These are phyloP conservation scores for Gaeumannomyces sp. DNA, from an alignment of 2,329 filamentous ascomycete genomes.

Conservation along the genomic window DNA sequence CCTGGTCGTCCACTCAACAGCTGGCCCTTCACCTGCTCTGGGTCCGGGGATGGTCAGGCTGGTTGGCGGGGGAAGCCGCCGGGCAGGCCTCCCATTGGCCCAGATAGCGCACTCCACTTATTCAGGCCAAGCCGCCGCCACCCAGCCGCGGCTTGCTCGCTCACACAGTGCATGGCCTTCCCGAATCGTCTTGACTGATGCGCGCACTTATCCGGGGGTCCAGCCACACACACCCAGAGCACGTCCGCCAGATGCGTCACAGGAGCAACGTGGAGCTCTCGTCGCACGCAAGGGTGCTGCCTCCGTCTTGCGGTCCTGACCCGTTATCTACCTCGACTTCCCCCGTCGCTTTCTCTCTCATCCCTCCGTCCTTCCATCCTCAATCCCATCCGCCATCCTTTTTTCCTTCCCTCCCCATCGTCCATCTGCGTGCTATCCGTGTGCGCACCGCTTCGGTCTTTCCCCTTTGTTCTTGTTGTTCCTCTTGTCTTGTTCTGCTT, in stretches of 20 bases:
- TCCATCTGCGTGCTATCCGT: not conserved
- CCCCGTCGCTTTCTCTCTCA: not conserved
- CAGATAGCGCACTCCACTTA: not conserved
- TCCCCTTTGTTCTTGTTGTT: slow-evolving; percentile 15
- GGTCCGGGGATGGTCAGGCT: not conserved
- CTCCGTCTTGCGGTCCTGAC: slow-evolving; percentile 2
- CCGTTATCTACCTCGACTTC: slow-evolving; percentile 1
- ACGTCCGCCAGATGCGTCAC: slow-evolving; percentile 9
- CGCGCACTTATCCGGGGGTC: not conserved
- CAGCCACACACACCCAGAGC: slow-evolving; percentile 1
- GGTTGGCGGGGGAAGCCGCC: not conserved
- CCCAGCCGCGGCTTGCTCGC: not conserved
- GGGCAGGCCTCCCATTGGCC: not conserved
- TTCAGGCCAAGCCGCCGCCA: not conserved
- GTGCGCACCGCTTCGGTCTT: not conserved
- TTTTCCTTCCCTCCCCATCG: slow-evolving; percentile 2
- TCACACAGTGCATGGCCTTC: slow-evolving; percentile 1
- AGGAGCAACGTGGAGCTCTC: slow-evolving; percentile 9
- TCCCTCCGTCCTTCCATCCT: slow-evolving; percentile 4
- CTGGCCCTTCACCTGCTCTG: not conserved
- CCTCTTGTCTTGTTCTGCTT: slow-evolving; percentile 17
- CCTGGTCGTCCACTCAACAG: not conserved
- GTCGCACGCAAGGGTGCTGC: not conserved
- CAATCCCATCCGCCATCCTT: slow-evolving; percentile 1
- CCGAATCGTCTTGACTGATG: not conserved